A percentile compares a stretch with the other conserved stretches of the same genome.
Conservation (phyloP, 2,329 filamentous ascomycete species). For the Botrytis byssoidea region DNA sequence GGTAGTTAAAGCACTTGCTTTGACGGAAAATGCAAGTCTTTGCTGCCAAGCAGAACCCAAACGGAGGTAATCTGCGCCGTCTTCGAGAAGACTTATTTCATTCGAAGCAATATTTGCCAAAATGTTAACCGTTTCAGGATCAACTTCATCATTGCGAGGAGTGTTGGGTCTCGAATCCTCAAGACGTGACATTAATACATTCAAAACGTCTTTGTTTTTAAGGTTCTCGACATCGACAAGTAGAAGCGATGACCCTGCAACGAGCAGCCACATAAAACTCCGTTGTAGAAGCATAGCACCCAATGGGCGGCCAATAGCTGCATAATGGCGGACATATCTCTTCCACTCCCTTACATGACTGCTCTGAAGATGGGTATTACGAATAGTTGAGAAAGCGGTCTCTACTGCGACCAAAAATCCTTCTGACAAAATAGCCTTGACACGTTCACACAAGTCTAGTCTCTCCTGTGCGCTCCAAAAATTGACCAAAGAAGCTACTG, state of each 20-base stretch:
- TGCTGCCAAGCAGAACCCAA: constrained; percentile 86
- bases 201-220: constrained; percentile 64
- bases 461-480: constrained; percentile 81
- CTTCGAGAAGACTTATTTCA: constrained; percentile 83
- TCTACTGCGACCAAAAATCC: constrained; percentile 83
- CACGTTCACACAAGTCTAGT: constrained; percentile 66
- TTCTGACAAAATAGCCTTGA: constrained; percentile 76
- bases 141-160: constrained; percentile 46
- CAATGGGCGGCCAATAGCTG: constrained; percentile 73
- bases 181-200: constrained; percentile 63
- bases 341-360: constrained; percentile 79
- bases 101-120: constrained; percentile 74
- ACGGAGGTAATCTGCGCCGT: constrained; percentile 84
- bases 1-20: constrained; percentile 75
- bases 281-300: constrained; percentile 89
- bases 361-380: constrained; percentile 70
- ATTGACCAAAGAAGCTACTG: constrained; percentile 70
- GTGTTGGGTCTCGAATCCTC: constrained; percentile 43
- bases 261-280: constrained; percentile 81
- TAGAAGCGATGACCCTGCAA: constrained; percentile 73
- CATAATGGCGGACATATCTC: constrained; percentile 79
- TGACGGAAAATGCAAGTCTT: constrained; percentile 79
- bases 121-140: constrained; percentile 57
- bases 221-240: constrained; percentile 61
- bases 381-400: constrained; percentile 84